These are phyloP conservation scores for Colletotrichum lini DNA, from an alignment of 2,329 filamentous ascomycete genomes.

Conservation along the genomic window DNA sequence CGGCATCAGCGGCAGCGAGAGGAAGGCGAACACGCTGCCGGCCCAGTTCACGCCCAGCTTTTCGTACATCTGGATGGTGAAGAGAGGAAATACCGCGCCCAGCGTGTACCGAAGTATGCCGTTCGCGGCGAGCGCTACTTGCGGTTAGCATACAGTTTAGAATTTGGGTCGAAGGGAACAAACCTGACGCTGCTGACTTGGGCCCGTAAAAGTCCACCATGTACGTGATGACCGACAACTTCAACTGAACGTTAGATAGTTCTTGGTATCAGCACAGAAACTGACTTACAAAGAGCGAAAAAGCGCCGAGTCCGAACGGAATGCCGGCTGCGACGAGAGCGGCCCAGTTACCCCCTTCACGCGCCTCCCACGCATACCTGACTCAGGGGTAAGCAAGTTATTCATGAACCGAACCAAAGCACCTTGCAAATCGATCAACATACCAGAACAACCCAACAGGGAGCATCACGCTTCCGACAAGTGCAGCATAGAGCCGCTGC, in stretches of 20 bases:
- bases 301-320: constrained; percentile 32
- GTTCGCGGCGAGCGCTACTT: constrained; percentile 55
- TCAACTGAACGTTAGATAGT: accelerated
- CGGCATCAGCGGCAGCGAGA: constrained; percentile 40
- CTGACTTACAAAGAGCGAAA: neutral
- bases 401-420: neutral
- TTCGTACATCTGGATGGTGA: constrained; percentile 57
- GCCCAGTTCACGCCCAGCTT: constrained; percentile 55
- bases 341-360: constrained; percentile 40
- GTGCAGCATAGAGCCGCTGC: constrained; percentile 42
- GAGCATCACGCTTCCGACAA: constrained; percentile 43
- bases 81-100: constrained; percentile 60
- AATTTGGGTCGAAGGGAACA: neutral
- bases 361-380: constrained; percentile 53
- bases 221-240: constrained; percentile 41
- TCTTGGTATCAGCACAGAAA: accelerated
- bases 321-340: constrained; percentile 42
- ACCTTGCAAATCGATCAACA: constrained; percentile 8
- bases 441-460: constrained; percentile 45
- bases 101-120: constrained; percentile 58
- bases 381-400: neutral
- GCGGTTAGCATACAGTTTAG: neutral
- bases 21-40: constrained; percentile 44
- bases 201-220: constrained; percentile 44
- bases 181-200: constrained; percentile 41